Conservation (phyloP, 768 basidiomycete species). For the Suillus plorans region DNA sequence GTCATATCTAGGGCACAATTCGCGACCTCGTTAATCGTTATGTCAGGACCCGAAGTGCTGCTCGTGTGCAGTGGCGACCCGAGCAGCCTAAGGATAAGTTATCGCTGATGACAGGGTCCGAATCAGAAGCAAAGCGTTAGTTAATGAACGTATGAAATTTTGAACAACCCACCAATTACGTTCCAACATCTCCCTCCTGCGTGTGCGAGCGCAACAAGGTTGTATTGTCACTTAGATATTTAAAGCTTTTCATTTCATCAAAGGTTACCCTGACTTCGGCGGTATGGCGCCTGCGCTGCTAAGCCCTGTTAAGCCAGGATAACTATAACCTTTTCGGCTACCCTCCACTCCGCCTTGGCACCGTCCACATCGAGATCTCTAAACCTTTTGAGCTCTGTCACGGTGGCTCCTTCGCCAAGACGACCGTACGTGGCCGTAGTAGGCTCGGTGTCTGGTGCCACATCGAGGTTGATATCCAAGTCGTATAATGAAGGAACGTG, state of each 20-base stretch:
- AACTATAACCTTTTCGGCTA: constrained; percentile 50
- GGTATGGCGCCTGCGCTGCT: constrained; percentile 8
- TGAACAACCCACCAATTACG: not conserved
- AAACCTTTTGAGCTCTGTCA: constrained; percentile 48
- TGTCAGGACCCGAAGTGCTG: not conserved
- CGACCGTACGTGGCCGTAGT: constrained; percentile 8
- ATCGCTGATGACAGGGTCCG: not conserved
- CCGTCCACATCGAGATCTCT: constrained; percentile 59
- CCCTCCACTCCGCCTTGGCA: constrained; percentile 68
- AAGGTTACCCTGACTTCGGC: not conserved
- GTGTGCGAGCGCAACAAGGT: not conserved
- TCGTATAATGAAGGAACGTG: constrained; percentile 44
- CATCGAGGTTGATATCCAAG: constrained; percentile 59
- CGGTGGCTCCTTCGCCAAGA: constrained; percentile 33
- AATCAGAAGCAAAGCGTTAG: not conserved
- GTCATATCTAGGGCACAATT: constrained; percentile 1
- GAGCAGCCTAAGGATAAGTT: constrained; percentile 1
- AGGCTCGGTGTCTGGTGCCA: constrained; percentile 21
- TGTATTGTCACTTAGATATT: not conserved
- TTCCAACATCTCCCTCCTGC: not conserved
- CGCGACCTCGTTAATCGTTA: not conserved
- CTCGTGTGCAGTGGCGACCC: not conserved
- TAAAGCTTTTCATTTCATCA: not conserved
- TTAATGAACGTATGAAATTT: not conserved
- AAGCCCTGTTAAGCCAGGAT: constrained; percentile 42